A percentile compares a stretch with the other conserved stretches of the same genome.
Conservation (phyloP, 2,329 filamentous ascomycete genomes). For the Penicillium sp. region DNA sequence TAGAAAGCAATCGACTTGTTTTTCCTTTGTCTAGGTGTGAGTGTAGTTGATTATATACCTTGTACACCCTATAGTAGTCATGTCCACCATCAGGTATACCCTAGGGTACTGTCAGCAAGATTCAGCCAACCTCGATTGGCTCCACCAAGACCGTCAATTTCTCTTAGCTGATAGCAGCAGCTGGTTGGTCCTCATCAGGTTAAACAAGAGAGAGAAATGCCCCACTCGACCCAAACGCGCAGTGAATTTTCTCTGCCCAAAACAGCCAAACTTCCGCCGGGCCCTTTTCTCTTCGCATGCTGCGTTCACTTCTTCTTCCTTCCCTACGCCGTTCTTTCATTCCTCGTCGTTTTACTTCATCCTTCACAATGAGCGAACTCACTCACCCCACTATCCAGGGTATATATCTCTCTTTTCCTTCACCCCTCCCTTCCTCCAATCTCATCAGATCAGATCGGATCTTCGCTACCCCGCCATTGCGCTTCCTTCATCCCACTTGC, state of each 20-base stretch:
- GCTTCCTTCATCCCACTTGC: conserved; percentile 16
- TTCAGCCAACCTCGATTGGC: no score
- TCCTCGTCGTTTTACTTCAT: conserved; percentile 23
- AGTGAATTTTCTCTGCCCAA: conserved; percentile 25
- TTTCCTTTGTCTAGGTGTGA: conserved; percentile 23
- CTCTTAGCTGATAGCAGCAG: neutral
- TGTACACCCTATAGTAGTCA: no score
- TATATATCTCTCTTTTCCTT: conserved; percentile 40
- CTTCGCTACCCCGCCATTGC: conserved; percentile 21
- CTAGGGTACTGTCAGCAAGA: no score
- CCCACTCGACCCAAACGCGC: conserved; percentile 19
- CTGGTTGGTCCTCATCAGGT: conserved; percentile 3
- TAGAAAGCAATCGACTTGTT: conserved; percentile 43
- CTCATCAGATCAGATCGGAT: neutral
- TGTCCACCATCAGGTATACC: no score
- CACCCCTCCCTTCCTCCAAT: neutral
- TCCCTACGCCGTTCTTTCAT: conserved; percentile 19
- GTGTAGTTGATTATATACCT: neutral
- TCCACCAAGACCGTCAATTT: conserved; percentile 12
- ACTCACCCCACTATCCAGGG: conserved; percentile 78
- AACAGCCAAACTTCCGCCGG: conserved; percentile 31
- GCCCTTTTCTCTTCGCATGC: conserved; percentile 28
- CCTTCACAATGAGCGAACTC: conserved; percentile 68
- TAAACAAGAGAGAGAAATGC: conserved; percentile 8
- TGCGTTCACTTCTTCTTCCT: conserved; percentile 26